A percentile compares a stretch with the other conserved stretches of the same genome.
Conservation (phyloP, 257 asterid species). For the Solanum clarkiae region DNA sequence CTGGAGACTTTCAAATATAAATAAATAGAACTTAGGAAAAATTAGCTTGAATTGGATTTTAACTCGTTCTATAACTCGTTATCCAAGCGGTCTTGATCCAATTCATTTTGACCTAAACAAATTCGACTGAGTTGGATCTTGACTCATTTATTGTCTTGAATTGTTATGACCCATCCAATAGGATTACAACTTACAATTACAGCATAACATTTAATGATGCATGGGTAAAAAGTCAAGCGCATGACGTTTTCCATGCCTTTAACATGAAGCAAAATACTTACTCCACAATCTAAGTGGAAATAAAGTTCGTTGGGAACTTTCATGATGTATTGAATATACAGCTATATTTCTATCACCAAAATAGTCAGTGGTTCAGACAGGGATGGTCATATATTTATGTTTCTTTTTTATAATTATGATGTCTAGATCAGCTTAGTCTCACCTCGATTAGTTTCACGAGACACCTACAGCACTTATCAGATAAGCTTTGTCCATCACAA, state of each 20-base stretch:
- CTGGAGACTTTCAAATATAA: background rate
- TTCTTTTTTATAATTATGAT: too few species aligned
- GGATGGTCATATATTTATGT: background rate
- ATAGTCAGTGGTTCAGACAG: background rate
- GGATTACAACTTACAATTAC: background rate
- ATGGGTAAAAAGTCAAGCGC: background rate
- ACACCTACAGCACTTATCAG: background rate
- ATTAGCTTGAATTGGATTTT: too few species aligned
- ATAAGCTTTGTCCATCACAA: background rate
- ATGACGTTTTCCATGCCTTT: background rate
- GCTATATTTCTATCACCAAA: background rate
- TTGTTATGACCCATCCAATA: too few species aligned
- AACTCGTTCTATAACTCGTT: too few species aligned
- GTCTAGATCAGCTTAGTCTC: too few species aligned
- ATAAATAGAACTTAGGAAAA: too few species aligned
- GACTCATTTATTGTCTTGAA: too few species aligned
- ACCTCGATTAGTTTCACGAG: background rate
- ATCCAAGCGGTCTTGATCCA: too few species aligned
- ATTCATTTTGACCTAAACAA: too few species aligned
- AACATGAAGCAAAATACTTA: background rate
- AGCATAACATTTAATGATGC: background rate
- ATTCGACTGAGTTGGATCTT: too few species aligned
- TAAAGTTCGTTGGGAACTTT: background rate
- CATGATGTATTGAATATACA: background rate
- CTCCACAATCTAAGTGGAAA: background rate